These are phyloP conservation scores for Pythium myriotylum DNA, from an alignment of 352 stramenopile species.

Conservation along the genomic window DNA sequence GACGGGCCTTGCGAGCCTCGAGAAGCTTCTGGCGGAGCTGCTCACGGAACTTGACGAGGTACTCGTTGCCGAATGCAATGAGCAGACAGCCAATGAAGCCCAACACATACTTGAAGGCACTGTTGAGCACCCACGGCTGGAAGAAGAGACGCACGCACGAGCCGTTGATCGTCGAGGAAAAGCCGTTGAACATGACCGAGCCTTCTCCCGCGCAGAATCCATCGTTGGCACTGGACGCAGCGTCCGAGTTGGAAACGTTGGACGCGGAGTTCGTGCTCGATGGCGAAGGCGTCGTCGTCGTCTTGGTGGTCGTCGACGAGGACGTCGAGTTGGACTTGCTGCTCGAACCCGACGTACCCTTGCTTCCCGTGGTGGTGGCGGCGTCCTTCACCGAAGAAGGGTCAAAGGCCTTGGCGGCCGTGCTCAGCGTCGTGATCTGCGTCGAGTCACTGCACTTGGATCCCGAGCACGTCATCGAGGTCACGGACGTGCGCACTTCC, in stretches of 20 bases:
- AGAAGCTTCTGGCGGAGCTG: slow-evolving; percentile 43
- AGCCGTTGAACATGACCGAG: slow-evolving; percentile 76
- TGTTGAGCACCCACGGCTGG: slow-evolving; percentile 75
- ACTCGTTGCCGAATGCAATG: slow-evolving; percentile 67
- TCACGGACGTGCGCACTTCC: slow-evolving; percentile 50
- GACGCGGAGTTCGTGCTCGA: neutral
- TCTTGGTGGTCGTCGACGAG: too few species aligned
- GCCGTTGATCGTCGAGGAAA: slow-evolving; percentile 24
- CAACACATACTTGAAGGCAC: slow-evolving; percentile 70
- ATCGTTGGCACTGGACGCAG: slow-evolving; percentile 1
- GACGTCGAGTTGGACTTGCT: slow-evolving; percentile 4
- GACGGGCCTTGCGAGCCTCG: neutral
- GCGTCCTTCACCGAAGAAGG: slow-evolving; percentile 19
- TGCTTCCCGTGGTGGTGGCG: slow-evolving; percentile 1
- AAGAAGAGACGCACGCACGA: slow-evolving; percentile 78
- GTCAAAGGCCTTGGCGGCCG: slow-evolving; percentile 45
- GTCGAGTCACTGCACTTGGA: slow-evolving; percentile 58
- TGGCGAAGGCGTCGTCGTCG: neutral
- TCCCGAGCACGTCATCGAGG: slow-evolving; percentile 56
- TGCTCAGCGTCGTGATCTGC: slow-evolving; percentile 58
- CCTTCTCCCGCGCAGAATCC: slow-evolving; percentile 61
- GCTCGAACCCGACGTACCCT: neutral
- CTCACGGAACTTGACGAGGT: slow-evolving; percentile 57
- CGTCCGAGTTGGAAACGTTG: neutral
- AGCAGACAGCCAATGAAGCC: slow-evolving; percentile 73